Evolutionary conservation across 1,284 basidiomycete species (phyloP), one percentile per base, ranked within the genome.

Genomic region (Sporisorium exsertum): DNA sequence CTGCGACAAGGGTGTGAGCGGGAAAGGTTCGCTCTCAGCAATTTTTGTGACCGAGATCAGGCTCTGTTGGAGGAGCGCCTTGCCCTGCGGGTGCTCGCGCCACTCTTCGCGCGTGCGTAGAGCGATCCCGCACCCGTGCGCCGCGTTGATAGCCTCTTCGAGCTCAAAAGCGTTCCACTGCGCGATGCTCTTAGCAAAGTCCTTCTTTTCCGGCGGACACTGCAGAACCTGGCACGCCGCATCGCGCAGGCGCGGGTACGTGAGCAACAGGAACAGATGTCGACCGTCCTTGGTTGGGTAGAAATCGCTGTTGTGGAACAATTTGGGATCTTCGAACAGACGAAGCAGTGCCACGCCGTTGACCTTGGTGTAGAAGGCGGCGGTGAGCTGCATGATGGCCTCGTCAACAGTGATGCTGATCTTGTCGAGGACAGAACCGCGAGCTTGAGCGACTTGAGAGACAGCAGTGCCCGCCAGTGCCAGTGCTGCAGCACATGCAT

Each of bases 301-400:
- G 32, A 51, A 51, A 29, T 51, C 50, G 32, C 50, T 51, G 50
- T 51, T 51, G 32, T 51, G 50, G 50, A 51, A 51, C 18, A 51
- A 29, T 29, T 51, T 51, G 20, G 29, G 50, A 20, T 51, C 50
- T 6, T 51, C 50, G 50, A 51, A 51, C 29, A 51, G 50, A n/a
- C 50, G 50, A 5, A 51, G n/a, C 27, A 51, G 50, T 8, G 27
- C 32, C n/a, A 51, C 50, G 16, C 50, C 50, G 29, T 51, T 51
- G 50, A 51, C 18, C n/a, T 51, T 51, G 20, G 50, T 51, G 32
- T 51, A 51, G 50, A 51, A 51, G 50, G 50, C 50, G 18, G 50
- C 50, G 5, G 50, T 51, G 29, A 51, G 50, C 50, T 51, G 50
- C 50, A 51, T 51, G 50, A 51, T 51, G 50, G 50, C 50, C 29